Evolutionary conservation across 257 asterid genomes (phyloP), one percentile per base, ranked within the genome.

Genomic region (Nicotiana obtusifolia): DNA sequence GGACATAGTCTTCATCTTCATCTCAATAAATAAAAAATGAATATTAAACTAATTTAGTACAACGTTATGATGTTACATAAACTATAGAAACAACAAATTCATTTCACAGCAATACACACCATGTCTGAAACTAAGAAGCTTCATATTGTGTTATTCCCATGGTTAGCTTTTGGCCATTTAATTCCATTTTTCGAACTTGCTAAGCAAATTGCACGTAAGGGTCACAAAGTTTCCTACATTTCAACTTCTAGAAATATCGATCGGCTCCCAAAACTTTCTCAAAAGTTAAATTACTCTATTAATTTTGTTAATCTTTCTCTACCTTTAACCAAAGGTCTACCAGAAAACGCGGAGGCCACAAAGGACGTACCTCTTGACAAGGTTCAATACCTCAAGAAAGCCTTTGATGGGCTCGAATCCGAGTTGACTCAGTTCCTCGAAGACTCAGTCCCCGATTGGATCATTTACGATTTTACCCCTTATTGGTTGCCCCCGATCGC

Each of bases 111-210:
- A 61, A 3, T 59, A 61, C 7, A 61, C 41, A 52, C 88, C 81
- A 86, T 86, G 89, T 77, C 78, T 9, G 83, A 56, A 5, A 69
- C 24, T 19, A 59, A 66, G 5, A 76, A 64, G 59, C 76, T 91
- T 7, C 93, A 89, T 84, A 30, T 91, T 10, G 92, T 66, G 0
- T 64, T 91, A 89, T 86, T 87, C 67, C 94, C 97, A 80, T 90
- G 96, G 97, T 84, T 92, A 0, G 97, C 91, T 73, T 90, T 92
- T 60, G 93, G 95, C 5, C 94, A 89, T 84, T 87, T 92, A 37
- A 82, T 87, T 44, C 96, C 94, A 13, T 89, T 0, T 83, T 35
- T 87, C 17, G 88, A 86, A 37, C 90, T 90, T 26, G 77, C 94
- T 83, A 91, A 89, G 82, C 83, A 79, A 83, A 67, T 88, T 0